These are phyloP conservation scores for Sarcodon aspratus DNA, from an alignment of 768 basidiomycete species.

Conservation along the genomic window DNA sequence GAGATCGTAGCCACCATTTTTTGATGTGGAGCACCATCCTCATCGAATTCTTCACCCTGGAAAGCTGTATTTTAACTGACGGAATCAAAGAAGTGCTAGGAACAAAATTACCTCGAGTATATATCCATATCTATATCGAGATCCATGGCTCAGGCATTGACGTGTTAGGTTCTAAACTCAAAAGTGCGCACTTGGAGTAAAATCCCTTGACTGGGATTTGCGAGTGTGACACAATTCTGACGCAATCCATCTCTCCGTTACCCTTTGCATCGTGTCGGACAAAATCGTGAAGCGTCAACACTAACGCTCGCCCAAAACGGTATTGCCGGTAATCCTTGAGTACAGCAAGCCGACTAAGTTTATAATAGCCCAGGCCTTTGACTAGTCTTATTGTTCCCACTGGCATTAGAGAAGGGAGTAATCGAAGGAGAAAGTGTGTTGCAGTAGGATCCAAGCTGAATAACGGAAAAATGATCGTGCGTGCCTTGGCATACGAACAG, in stretches of 20 bases:
- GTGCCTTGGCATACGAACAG: constrained; percentile 3
- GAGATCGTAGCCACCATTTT: constrained; percentile 59
- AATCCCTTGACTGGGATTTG: constrained; percentile 64
- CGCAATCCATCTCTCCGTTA: constrained; percentile 11
- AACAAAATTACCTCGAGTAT: constrained; percentile 40
- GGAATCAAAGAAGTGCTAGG: constrained; percentile 3
- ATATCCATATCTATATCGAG: constrained; percentile 53
- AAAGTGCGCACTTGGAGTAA: constrained; percentile 55
- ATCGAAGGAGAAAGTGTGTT: constrained; percentile 63
- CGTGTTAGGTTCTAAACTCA: constrained; percentile 11
- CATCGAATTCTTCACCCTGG: constrained; percentile 67
- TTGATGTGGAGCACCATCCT: constrained; percentile 81
- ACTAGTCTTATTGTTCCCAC: constrained; percentile 60
- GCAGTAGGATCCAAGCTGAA: constrained; percentile 49
- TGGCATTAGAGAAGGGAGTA: constrained; percentile 46
- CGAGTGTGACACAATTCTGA: constrained; percentile 49
- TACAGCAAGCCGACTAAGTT: constrained; percentile 63
- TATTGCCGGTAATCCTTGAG: constrained; percentile 51
- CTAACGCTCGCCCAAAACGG: constrained; percentile 58
- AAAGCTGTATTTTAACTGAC: constrained; percentile 1
- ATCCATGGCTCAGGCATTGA: neutral
- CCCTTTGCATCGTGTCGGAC: constrained; percentile 30
- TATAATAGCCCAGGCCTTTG: constrained; percentile 39
- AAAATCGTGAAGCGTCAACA: constrained; percentile 52
- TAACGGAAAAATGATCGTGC: constrained; percentile 4